Base-by-base conservation (phyloP, 768 basidiomycete species). In the Tylopilus subfusipes region DNA sequence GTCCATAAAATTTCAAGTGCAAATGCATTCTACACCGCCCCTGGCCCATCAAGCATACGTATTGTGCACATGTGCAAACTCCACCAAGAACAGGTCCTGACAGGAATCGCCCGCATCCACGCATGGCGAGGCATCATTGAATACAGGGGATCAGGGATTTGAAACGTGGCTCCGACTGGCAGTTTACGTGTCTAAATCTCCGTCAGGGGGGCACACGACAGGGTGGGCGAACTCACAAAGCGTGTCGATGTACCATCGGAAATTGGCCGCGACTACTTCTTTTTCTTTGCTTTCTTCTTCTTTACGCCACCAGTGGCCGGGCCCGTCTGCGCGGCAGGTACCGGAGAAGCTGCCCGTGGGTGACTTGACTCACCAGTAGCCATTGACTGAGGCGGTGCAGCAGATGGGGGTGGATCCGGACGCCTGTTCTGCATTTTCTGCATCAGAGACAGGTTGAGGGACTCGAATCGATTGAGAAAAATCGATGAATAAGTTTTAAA, bases 381-480 rank as follows among this genome's bases (percentile, higher is more conserved):
- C 19, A 57, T 54, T 38, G 60, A 58, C 22, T 67, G 66, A 21
- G 59, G 55, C 42, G 61, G 43, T 34, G 13, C 40, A 8, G 40
- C 11, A 14, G 56, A 36, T 8, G 72, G 64, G 13, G 72, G 67
- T 29, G 72, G 72, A 47, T 70, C 69, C 3, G 71, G 72, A 52
- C 69, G 77, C 16, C 67, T 78, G 64, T 93, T 92, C 66, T 84
- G 88, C 86, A 93, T 93, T 73, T 88, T 89, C 63, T 86, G 81
- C 77, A 93, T 88, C 49, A 97, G 76, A 8, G 88, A 83, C 40
- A 89, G 80, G 67, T 96, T 97, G 56, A 98, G 79, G 8, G 86
- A 80, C 72, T 98, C 94, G 74, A 98, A 98, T 61, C 95, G 89
- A 78, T 98, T 97, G 59, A 98, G 85, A 73, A 92, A 93, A 67